phyloP scores from a whole-genome alignment of 805 yeast species.

The Monosporozyma unispora region DNA sequence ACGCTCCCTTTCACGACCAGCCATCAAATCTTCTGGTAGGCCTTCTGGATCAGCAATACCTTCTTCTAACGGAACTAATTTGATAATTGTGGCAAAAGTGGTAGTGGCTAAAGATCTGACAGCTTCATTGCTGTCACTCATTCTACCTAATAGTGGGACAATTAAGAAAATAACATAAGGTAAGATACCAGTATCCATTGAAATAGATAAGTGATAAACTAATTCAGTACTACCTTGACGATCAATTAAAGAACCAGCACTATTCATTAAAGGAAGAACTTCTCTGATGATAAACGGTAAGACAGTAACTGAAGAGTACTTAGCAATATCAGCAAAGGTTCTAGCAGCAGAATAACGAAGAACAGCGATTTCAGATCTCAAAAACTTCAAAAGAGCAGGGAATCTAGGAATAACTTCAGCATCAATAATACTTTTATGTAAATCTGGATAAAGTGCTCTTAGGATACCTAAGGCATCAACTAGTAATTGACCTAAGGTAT shows the following conservation, averaged over 20 bases:
- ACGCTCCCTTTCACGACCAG: conserved; percentile 87
- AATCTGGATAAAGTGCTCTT: conserved; percentile 59
- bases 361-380: conserved; percentile 69
- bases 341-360: conserved; percentile 85
- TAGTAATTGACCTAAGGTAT: conserved; percentile 61
- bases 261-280: conserved; percentile 71
- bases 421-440: conserved; percentile 40
- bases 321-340: conserved; percentile 73
- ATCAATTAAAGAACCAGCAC: conserved; percentile 57
- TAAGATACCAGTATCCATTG: conserved; percentile 81
- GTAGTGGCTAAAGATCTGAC: conserved; percentile 89
- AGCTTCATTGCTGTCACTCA: conserved; percentile 90
- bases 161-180: conserved; percentile 93
- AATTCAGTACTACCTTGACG: conserved; percentile 95
- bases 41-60: conserved; percentile 95
- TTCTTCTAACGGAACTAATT: conserved; percentile 91
- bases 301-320: conserved; percentile 55
- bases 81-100: conserved; percentile 91
- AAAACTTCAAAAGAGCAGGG: conserved; percentile 41
- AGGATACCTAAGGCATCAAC: conserved; percentile 82
- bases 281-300: conserved; percentile 72
- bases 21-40: conserved; percentile 73
- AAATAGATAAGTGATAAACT: conserved; percentile 69
- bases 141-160: conserved; percentile 93
- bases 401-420: conserved; percentile 44